A percentile compares a stretch with the other conserved stretches of the same genome.
Conservation (phyloP, 495 filamentous ascomycete species). For the Thozetella sp. region DNA sequence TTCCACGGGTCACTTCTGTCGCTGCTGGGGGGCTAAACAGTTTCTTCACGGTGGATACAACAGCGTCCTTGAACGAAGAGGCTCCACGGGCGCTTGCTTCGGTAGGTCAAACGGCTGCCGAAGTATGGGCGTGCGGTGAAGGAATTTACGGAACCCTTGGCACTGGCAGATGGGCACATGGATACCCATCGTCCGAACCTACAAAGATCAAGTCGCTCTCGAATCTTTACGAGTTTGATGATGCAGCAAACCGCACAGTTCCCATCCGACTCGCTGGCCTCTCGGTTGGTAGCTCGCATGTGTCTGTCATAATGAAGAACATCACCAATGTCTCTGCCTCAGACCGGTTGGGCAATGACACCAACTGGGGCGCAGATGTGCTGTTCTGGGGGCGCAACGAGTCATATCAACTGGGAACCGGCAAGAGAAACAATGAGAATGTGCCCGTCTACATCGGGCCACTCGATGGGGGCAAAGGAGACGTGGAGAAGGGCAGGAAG, state of each 20-base stretch:
- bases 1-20: constrained; percentile 68
- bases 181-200: constrained; percentile 72
- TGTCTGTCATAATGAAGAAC: constrained; percentile 79
- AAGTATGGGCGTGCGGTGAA: constrained; percentile 84
- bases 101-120: constrained; percentile 58
- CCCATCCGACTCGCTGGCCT: constrained; percentile 79
- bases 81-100: constrained; percentile 27
- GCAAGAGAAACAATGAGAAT: constrained; percentile 77
- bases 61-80: constrained; percentile 23
- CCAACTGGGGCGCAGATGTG: constrained; percentile 82
- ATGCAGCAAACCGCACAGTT: constrained; percentile 59
- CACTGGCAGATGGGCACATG: constrained; percentile 81
- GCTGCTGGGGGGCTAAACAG: constrained; percentile 84
- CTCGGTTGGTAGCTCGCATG: constrained; percentile 77
- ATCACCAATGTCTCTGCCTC: constrained; percentile 61
- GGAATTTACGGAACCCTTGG: constrained; percentile 84
- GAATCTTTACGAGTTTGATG: constrained; percentile 83
- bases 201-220: constrained; percentile 84
- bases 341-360: constrained; percentile 58
- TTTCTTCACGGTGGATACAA: constrained; percentile 86
- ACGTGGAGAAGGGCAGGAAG: constrained; percentile 46
- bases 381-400: constrained; percentile 96
- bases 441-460: constrained; percentile 79
- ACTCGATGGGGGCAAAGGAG: constrained; percentile 57
- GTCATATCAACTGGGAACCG: constrained; percentile 88